These are phyloP conservation scores for Paraphoma chrysanthemicola DNA, from an alignment of 2,329 filamentous ascomycete genomes.

Conservation along the genomic window DNA sequence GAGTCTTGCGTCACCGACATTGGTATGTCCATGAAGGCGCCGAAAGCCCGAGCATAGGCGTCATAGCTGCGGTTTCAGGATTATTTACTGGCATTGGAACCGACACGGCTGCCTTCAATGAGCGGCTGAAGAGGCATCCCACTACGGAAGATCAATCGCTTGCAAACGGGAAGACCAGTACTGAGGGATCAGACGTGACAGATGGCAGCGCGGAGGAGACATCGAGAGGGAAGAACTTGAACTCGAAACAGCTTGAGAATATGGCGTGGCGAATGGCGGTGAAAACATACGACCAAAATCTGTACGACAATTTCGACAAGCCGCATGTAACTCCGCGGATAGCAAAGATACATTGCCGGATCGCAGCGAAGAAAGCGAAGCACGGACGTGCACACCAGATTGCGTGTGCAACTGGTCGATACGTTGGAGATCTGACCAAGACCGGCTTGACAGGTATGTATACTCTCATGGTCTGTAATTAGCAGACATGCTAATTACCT, in stretches of 20 bases:
- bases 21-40: conserved; percentile 31
- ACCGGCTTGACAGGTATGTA: conserved; percentile 15
- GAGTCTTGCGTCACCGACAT: conserved; percentile 25
- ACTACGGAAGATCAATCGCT: not conserved
- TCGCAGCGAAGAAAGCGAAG: conserved; percentile 11
- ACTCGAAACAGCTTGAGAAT: conserved; percentile 11
- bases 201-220: not conserved
- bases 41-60: conserved; percentile 16
- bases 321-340: not conserved
- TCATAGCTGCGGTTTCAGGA: conserved; percentile 16
- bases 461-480: accelerated
- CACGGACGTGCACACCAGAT: conserved; percentile 20
- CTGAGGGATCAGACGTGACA: not conserved
- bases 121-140: conserved; percentile 11
- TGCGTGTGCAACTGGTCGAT: conserved; percentile 19
- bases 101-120: conserved; percentile 16
- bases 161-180: not conserved
- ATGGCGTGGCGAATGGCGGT: conserved; percentile 24
- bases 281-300: conserved; percentile 17
- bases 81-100: conserved; percentile 14
- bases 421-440: conserved; percentile 15
- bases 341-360: conserved; percentile 3
- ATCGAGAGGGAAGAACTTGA: not conserved
- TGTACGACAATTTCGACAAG: conserved; percentile 10
- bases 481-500: not conserved